Base-by-base conservation (phyloP, 169 alveolate genomes). In the Eimeria sp. region DNA sequence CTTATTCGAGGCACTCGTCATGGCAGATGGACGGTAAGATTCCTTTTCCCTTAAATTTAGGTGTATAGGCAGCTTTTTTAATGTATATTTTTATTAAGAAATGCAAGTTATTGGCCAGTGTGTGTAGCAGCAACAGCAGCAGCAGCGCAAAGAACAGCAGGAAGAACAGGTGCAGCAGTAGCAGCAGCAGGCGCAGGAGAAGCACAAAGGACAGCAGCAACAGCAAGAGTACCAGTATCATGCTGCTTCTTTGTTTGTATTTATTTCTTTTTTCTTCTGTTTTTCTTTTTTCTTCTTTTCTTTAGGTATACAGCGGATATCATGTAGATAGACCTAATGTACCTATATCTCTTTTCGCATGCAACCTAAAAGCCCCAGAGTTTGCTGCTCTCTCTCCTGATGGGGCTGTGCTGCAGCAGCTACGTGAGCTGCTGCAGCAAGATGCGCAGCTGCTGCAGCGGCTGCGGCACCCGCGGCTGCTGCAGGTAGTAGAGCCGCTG, bases 381-480 rank as follows among this genome's bases (percentile, higher is more conserved):
- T 40, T 73, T 30, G 84, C 84, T 30, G 84, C 84, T 20, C 84
- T 73, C 2, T 13, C 84, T 14, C 51, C 84, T 27, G 84, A 73
- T 9, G 84, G 84, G 0, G 13, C 84, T 7, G 51, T 40, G 51
- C 84, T 73, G 84, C 75, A 65, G 75, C 45, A 73, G 73, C 75
- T 70, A 86, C 95, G 84, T 45, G 54, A 63, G 70, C 78, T 51
- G 63, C 93, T 92, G 47, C 61, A 54, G 61, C 61, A 54, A 4
- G 61, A 54, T 54, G 61, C 61, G 61, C 61, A 54, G 61, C 61
- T 54, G 61, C 61, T 54, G 61, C 61, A 54, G 61, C 61, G 96
- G 22, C 88, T 92, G 40, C 92, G 96, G 54, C 96, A 92, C 88
- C 96, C 96, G 25, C 78, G 73, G 40, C 82, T 92, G 45, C 93